Evolutionary conservation across 2,329 filamentous ascomycete species (phyloP).

Genomic region (Aspergillus uvarum): DNA sequence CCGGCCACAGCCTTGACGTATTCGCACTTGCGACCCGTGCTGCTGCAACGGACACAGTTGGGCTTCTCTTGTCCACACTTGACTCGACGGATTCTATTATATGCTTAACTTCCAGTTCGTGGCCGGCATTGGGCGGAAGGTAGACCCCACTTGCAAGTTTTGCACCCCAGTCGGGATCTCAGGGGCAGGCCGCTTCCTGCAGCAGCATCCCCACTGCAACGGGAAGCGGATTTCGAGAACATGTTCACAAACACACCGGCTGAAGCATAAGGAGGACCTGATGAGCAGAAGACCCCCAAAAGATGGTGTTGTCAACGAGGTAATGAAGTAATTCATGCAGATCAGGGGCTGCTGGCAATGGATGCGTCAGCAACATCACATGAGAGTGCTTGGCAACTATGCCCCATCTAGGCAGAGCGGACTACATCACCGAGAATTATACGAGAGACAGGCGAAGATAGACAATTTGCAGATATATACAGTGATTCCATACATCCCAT

Average conservation of each 20-base stretch:
- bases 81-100: slow-evolving; percentile 29
- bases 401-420: neutral
- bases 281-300: no score
- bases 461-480: no score
- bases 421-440: neutral
- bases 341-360: neutral
- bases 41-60: slow-evolving; percentile 32
- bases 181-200: slow-evolving; percentile 5
- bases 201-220: neutral
- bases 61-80: slow-evolving; percentile 41
- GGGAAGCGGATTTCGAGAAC: neutral
- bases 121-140: neutral
- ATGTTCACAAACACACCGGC: neutral
- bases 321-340: neutral
- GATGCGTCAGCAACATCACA: neutral
- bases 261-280: no score
- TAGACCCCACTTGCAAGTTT: slow-evolving; percentile 34
- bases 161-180: slow-evolving; percentile 31
- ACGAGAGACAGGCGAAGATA: no score
- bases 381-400: neutral
- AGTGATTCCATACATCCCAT: no score
- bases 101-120: slow-evolving; percentile 4
- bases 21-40: slow-evolving; percentile 36
- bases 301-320: no score
- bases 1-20: slow-evolving; percentile 21